Base-by-base conservation (phyloP, 148 eudicot genomes). In the Spergularia marina region DNA sequence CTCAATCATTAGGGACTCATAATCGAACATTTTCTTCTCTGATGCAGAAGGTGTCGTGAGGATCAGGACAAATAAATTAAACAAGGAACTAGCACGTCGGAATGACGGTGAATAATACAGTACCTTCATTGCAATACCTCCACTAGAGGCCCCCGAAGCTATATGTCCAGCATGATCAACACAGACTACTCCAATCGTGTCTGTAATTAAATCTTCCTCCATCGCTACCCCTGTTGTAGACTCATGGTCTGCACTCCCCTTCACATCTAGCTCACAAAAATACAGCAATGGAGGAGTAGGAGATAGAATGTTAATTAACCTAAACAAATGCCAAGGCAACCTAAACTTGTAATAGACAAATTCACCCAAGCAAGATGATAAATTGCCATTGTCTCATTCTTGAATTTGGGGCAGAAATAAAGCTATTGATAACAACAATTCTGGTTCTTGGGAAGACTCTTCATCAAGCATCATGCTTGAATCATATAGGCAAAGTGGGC, bases 101-200 rank as follows among this genome's bases (percentile, higher is more conserved):
- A n/a, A 39, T 55, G 58, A 23, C 18, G 44, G 6, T 25, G 12
- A 30, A 60, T 11, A 47, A 6, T 41, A 51, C 61, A 69, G 57
- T 81, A 95, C 99, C 97, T 96, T 96, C 83, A 96, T 77, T 44
- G 98, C 98, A 83, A 91, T 91, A 56, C 99, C 99, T 79, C 99
- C 99, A 81, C 99, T 96, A 74, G 99, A 96, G 23, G 98, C 91
- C 76, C 97, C 99, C 79, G 97, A 86, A 75, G 94, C 99, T 72
- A 96, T 81, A 40, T 82, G 79, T 66, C 99, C 98, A 60, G 85
- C 83, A 65, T 82, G 70, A 81, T 96, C 99, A 53, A 96, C 79
- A 82, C 99, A 96, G 75, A 96, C 86, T 70, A 92, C 99, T 70
- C 99, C 99, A 87, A 91, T 91, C 61, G 99, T 96, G 81, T 96